Evolutionary conservation across 495 filamentous ascomycete species (phyloP).

Genomic region (Cenococcum geophilum): DNA sequence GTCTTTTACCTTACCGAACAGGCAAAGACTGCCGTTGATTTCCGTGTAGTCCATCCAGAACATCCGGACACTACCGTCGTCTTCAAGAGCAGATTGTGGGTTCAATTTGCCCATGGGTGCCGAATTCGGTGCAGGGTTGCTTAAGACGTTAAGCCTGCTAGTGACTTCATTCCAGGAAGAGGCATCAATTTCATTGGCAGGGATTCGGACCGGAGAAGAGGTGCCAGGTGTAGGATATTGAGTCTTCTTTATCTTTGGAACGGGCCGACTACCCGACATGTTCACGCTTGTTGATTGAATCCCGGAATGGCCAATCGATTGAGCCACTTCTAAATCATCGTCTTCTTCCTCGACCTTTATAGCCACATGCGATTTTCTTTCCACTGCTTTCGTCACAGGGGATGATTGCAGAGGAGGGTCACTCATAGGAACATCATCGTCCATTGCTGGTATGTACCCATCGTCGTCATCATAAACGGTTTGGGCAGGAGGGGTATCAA

Average conservation of each 20-base stretch:
- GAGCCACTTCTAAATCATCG: constrained; percentile 80
- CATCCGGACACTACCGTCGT: constrained; percentile 84
- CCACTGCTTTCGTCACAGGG: constrained; percentile 70
- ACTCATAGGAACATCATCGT: constrained; percentile 72
- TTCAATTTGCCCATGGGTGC: constrained; percentile 68
- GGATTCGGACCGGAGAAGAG: constrained; percentile 67
- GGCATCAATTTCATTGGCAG: constrained; percentile 60
- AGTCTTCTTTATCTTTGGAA: constrained; percentile 65
- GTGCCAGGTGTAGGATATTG: constrained; percentile 61
- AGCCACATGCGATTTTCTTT: constrained; percentile 56
- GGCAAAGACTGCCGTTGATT: constrained; percentile 80
- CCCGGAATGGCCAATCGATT: constrained; percentile 59
- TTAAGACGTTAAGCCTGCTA: constrained; percentile 77
- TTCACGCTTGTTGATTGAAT: constrained; percentile 68
- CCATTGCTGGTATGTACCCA: constrained; percentile 46
- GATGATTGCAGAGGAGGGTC: constrained; percentile 77
- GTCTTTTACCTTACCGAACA: constrained; percentile 95
- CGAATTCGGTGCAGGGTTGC: constrained; percentile 57
- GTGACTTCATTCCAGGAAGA: constrained; percentile 85
- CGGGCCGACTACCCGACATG: constrained; percentile 73
- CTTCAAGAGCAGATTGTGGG: constrained; percentile 73
- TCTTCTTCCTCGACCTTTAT: constrained; percentile 59
- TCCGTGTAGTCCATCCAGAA: constrained; percentile 98
- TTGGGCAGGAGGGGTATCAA: constrained; percentile 40
- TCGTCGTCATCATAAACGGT: constrained; percentile 51